These are phyloP conservation scores for Globisporangium recalcitrans DNA, from an alignment of 352 stramenopile genomes.

Conservation along the genomic window DNA sequence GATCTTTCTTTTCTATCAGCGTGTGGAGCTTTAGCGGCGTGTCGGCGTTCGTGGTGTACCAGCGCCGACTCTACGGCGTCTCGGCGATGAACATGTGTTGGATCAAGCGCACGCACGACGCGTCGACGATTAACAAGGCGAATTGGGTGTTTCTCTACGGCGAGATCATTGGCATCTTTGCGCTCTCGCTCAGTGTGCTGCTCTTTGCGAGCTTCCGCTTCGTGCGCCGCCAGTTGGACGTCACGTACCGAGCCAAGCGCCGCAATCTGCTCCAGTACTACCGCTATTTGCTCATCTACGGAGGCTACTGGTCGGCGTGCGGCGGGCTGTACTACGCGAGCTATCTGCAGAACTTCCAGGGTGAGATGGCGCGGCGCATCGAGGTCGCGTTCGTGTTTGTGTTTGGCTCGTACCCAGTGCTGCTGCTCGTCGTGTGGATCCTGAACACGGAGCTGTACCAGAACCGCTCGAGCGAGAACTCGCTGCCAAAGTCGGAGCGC, in stretches of 20 bases:
- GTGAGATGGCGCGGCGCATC: conserved; percentile 45
- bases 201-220: conserved; percentile 85
- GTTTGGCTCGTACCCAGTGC: conserved; percentile 65
- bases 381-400: conserved; percentile 61
- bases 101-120: conserved; percentile 46
- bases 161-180: conserved; percentile 42
- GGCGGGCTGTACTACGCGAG: conserved; percentile 67
- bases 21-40: conserved; percentile 70
- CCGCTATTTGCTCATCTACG: conserved; percentile 75
- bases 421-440: conserved; percentile 72
- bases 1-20: conserved; percentile 18
- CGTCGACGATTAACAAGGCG: conserved; percentile 41
- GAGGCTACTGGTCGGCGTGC: conserved; percentile 61
- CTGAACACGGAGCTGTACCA: conserved; percentile 83
- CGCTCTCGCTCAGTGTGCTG: conserved; percentile 61
- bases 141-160: conserved; percentile 71
- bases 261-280: conserved; percentile 84
- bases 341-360: conserved; percentile 62
- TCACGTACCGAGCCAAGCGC: conserved; percentile 80
- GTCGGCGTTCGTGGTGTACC: conserved; percentile 54
- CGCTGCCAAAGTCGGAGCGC: conserved; percentile 48
- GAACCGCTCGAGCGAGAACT: conserved; percentile 69
- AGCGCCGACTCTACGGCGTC: conserved; percentile 53
- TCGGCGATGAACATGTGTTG: conserved; percentile 77
- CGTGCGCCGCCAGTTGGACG: conserved; percentile 72